Conservation (phyloP, 805 yeast species). For the Suhomyces canberraensis region DNA sequence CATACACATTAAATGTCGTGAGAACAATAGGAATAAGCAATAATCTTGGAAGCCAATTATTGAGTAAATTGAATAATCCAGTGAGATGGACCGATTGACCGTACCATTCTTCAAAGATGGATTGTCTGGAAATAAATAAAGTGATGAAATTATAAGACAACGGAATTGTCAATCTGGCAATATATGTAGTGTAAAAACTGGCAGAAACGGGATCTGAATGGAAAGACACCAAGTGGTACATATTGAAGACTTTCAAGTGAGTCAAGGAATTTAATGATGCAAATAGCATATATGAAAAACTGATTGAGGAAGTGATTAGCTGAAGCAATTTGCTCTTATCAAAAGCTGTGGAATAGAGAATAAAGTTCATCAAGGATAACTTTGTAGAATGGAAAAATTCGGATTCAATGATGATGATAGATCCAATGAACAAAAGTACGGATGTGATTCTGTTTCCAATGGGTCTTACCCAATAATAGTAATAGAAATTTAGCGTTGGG, state of each 20-base stretch:
- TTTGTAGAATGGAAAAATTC: slow-evolving; percentile 71
- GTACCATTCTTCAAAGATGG: slow-evolving; percentile 66
- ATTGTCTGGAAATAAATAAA: slow-evolving; percentile 49
- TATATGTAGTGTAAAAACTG: slow-evolving; percentile 74
- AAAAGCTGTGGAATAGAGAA: slow-evolving; percentile 35
- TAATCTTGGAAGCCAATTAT: slow-evolving; percentile 73
- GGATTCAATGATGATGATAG: slow-evolving; percentile 62
- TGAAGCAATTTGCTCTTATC: slow-evolving; percentile 24
- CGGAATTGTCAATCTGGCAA: slow-evolving; percentile 80
- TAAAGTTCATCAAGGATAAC: slow-evolving; percentile 56
- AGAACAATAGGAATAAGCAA: slow-evolving; percentile 66
- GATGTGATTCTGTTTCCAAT: slow-evolving; percentile 42
- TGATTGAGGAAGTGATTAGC: slow-evolving; percentile 38
- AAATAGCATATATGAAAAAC: slow-evolving; percentile 64
- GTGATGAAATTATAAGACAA: slow-evolving; percentile 75
- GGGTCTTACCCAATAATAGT: slow-evolving; percentile 47
- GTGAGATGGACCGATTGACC: slow-evolving; percentile 75
- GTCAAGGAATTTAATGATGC: slow-evolving; percentile 65
- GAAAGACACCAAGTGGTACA: slow-evolving; percentile 70
- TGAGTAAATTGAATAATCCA: slow-evolving; percentile 67
- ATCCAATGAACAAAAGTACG: slow-evolving; percentile 37
- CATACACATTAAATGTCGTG: slow-evolving; percentile 66
- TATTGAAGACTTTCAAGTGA: slow-evolving; percentile 64
- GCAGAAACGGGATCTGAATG: slow-evolving; percentile 73
- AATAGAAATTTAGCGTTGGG: slow-evolving; percentile 41